Evolutionary conservation across 345 rosid genomes (phyloP).

Genomic region (Kandelia obovata): DNA sequence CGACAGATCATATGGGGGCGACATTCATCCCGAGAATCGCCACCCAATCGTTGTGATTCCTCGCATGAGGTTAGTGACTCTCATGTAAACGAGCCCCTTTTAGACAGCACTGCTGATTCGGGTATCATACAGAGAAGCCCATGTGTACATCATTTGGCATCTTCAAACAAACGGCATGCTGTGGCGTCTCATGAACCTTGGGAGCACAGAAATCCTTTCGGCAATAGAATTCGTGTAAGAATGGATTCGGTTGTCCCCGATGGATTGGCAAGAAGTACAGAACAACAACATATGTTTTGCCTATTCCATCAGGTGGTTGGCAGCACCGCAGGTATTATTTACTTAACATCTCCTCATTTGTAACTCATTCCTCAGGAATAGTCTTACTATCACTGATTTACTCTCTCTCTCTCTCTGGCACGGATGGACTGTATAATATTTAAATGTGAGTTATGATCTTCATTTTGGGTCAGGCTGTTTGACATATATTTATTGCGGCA

Average conservation of each 20-base stretch:
- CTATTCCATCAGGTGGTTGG: slow-evolving; percentile 22
- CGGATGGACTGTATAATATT: no score
- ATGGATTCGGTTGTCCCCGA: slow-evolving; percentile 23
- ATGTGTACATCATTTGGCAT: slow-evolving; percentile 7
- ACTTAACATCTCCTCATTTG: slow-evolving; percentile 1
- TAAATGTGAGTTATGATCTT: no score
- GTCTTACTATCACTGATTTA: no score
- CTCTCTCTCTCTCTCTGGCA: no score
- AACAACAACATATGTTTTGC: slow-evolving; percentile 10
- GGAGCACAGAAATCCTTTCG: slow-evolving; percentile 10
- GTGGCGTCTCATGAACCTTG: slow-evolving; percentile 16
- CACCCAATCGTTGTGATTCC: slow-evolving; percentile 22
- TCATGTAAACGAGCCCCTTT: slow-evolving; percentile 33
- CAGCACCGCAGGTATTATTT: slow-evolving; percentile 42
- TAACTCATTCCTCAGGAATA: not conserved
- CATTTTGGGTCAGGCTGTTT: no score
- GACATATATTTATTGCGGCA: no score
- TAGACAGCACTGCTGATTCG: slow-evolving; percentile 43
- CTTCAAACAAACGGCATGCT: slow-evolving; percentile 10
- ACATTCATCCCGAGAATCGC: slow-evolving; percentile 23
- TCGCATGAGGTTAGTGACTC: slow-evolving; percentile 43
- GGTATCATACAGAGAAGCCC: slow-evolving; percentile 20
- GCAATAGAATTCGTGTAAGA: slow-evolving; percentile 24
- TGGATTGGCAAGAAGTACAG: slow-evolving; percentile 23
- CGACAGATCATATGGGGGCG: slow-evolving; percentile 18